Base-by-base conservation (phyloP, 805 yeast genomes). In the Grigorovia transvaalensis region DNA sequence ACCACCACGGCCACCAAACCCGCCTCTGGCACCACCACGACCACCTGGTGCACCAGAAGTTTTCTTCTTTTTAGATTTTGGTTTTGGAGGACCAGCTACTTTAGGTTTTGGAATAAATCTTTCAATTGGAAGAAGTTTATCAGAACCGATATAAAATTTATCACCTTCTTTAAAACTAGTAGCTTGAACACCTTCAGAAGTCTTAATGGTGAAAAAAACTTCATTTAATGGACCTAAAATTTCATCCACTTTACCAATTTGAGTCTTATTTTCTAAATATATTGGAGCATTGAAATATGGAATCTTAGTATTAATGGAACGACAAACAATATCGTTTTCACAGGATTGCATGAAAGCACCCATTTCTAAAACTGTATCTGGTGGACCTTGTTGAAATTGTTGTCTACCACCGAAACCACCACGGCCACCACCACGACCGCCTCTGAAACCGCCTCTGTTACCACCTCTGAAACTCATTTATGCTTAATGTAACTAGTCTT, bases 221-320 rank as follows among this genome's bases (percentile, higher is more conserved):
- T 93, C 99, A 68, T 93, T 93, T 68, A 93, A 74, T 47, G 99
- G 98, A 49, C 99, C 99, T 60, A 93, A 78, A 57, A 93, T 93
- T 76, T 93, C 99, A 69, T 93, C 99, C 53, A 93, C 96, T 71
- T 93, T 93, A 63, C 99, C 99, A 47, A 93, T 83, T 67, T 85
- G 93, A 27, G 96, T 85, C 72, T 93, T 93, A 78, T 93, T 91
- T 70, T 93, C 98, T 61, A 93, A 78, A 70, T 85, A 93, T 63
- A 93, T 90, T 68, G 99, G 99, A 29, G 99, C 99, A 73, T 93
- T 93, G 80, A 93, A 93, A 71, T 91, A 93, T 64, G 99, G 99
- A 60, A 93, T 77, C 75, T 91, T 91, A 53, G 88, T 82, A 70
- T 93, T 93, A 64, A 87, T 86, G 48, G 97, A 89, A 65, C 90